Conservation (phyloP, 371 early-diverging fungal species). For the Apophysomyces elegans region DNA sequence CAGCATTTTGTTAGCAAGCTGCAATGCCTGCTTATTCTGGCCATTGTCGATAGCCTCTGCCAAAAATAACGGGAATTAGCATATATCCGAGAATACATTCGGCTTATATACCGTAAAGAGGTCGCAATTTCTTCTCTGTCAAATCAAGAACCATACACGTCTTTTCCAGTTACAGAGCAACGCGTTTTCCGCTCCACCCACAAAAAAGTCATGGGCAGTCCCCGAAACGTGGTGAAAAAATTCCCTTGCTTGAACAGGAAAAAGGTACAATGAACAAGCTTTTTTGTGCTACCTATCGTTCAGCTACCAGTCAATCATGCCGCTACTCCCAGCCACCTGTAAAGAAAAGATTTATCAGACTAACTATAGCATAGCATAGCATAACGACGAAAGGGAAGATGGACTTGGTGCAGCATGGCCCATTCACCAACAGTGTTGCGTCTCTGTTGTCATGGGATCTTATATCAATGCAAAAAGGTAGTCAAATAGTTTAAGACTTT, state of each 20-base stretch:
- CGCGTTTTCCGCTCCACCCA: background rate
- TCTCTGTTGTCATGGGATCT: background rate
- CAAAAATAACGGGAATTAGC: background rate
- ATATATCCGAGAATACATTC: too few species aligned
- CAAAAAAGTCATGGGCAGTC: background rate
- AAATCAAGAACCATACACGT: conserved; percentile 19
- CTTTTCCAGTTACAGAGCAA: background rate
- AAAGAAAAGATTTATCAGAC: too few species aligned
- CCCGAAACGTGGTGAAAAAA: too few species aligned
- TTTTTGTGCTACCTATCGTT: too few species aligned
- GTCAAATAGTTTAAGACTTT: background rate
- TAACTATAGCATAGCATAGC: too few species aligned
- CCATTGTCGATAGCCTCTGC: conserved; percentile 78
- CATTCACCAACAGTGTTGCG: too few species aligned
- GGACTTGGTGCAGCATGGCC: too few species aligned
- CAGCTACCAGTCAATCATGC: too few species aligned
- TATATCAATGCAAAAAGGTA: conserved; percentile 31
- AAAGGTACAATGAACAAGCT: too few species aligned
- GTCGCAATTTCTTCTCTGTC: conserved; percentile 50
- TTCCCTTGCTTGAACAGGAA: too few species aligned
- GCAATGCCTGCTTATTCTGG: conserved; percentile 71
- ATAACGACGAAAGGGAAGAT: too few species aligned
- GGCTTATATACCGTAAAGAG: conserved; percentile 46
- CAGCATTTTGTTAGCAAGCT: conserved; percentile 68
- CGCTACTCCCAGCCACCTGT: too few species aligned